Base-by-base conservation (phyloP, 2,329 filamentous ascomycete species). In the Ophioceras dolichostomum region DNA sequence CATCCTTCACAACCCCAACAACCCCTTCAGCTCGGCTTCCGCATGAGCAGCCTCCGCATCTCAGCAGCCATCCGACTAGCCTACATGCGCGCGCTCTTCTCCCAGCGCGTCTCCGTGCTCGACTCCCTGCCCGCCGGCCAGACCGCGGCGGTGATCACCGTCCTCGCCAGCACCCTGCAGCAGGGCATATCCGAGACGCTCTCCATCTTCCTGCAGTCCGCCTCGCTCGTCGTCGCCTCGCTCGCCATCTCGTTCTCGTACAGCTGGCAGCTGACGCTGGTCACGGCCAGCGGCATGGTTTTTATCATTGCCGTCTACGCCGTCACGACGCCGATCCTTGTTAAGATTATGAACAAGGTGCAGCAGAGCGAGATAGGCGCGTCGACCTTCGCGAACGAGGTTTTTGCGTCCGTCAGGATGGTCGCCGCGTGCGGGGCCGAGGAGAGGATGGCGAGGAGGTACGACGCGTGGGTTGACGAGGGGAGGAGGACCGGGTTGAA, bases 61-160 rank as follows among this genome's bases (percentile, higher is more conserved):
- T 77, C 74, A 1, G 69, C 73, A 0, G 68, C 66, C 4, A 63
- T 79, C 32, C 64, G 82, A 22, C 64, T 77, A 10, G 67, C 73
- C 39, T 85, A 83, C 47, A 62, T 86, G 21, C 65, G 68, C 34
- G 62, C 66, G 22, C 65, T 83, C 3, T 73, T 86, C 34, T 60
- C 65, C 1, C 76, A 83, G 49, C 73, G 76, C 27, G 70, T 83
- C 26, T 70, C 76, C 37, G 73, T 76, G 12, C 70, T 83, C 17
- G 79, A 83, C 51, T 68, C 70, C 5, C 67, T 77, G 54, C 67
- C 73, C 0, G 60, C 73, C 0, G 76, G 76, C 2, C 68, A 70
- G 30, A 68, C 73, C 1, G 73, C 75, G 0, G 66, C 67, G 8
- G 73, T 75, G 32, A 77, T 80, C 41, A 79, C 76, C 1, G 71